Evolutionary conservation across 495 filamentous ascomycete genomes (phyloP).

Genomic region (Talaromyces stipitatus): DNA sequence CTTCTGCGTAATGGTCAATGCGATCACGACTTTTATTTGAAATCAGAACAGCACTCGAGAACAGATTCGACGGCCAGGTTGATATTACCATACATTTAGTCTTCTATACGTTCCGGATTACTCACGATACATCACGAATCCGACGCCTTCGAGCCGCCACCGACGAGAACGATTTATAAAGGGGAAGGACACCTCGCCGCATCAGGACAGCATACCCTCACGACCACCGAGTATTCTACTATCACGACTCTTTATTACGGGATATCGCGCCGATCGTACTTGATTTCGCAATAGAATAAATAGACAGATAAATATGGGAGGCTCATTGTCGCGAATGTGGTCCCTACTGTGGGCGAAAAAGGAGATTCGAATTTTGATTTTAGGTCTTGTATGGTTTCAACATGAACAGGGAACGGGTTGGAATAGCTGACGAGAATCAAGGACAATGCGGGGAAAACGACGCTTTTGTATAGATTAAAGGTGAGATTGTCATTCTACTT

Average conservation of each 20-base stretch:
- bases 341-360: constrained; percentile 86
- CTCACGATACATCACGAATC: neutral
- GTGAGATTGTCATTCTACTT: constrained; percentile 35
- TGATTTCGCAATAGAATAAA: neutral
- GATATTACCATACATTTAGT: too few relatives aligned
- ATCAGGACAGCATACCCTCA: neutral
- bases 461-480: constrained; percentile 91
- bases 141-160: neutral
- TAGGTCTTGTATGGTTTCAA: constrained; percentile 68
- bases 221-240: neutral
- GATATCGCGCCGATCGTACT: neutral
- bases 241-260: neutral
- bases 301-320: constrained; percentile 55
- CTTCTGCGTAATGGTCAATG: neutral
- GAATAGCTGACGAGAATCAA: constrained; percentile 21
- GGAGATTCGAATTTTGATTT: constrained; percentile 92
- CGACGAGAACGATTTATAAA: neutral
- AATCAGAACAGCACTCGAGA: neutral
- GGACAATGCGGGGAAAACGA: constrained; percentile 99
- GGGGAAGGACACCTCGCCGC: neutral
- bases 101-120: neutral
- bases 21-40: constrained; percentile 1
- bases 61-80: too few relatives aligned
- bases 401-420: neutral
- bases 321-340: constrained; percentile 65